Percentiles rank a stretch among this genome's conserved stretches.
Evolutionary conservation across 441 rosid species (phyloP).

Genomic region (Biscutella laevigata): DNA sequence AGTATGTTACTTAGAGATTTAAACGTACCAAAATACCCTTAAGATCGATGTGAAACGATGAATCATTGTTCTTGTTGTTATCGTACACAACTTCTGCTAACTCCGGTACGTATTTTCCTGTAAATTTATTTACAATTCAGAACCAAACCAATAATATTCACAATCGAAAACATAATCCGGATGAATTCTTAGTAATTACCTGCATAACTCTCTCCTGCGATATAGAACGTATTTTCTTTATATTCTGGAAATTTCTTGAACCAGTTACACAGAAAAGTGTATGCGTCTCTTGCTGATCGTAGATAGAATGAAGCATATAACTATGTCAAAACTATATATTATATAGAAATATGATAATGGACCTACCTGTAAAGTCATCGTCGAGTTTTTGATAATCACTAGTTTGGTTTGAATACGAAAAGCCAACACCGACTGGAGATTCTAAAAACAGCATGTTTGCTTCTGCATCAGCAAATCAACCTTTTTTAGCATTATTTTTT

Average conservation of each 20-base stretch:
- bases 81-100: slow-evolving; percentile 68
- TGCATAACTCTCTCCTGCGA: slow-evolving; percentile 98
- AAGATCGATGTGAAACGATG: slow-evolving; percentile 50
- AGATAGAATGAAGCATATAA: slow-evolving; percentile 27
- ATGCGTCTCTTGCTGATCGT: slow-evolving; percentile 71
- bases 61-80: slow-evolving; percentile 41
- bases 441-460: slow-evolving; percentile 93
- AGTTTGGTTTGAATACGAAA: slow-evolving; percentile 79
- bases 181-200: slow-evolving; percentile 35
- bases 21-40: slow-evolving; percentile 76
- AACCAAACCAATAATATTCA: no score
- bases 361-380: slow-evolving; percentile 85
- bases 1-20: neutral
- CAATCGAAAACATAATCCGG: no score
- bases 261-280: slow-evolving; percentile 72
- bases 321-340: slow-evolving; percentile 9
- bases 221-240: slow-evolving; percentile 47
- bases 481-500: slow-evolving; percentile 9
- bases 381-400: slow-evolving; percentile 60
- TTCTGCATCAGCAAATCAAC: slow-evolving; percentile 30
- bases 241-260: slow-evolving; percentile 66
- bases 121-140: slow-evolving; percentile 34
- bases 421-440: slow-evolving; percentile 97
- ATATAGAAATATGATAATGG: neutral
- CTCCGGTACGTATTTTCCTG: slow-evolving; percentile 85